Evolutionary conservation across 192 early-diverging fungal species (phyloP), one percentile per base, ranked within the genome.

Genomic region (Entomortierella beljakovae): DNA sequence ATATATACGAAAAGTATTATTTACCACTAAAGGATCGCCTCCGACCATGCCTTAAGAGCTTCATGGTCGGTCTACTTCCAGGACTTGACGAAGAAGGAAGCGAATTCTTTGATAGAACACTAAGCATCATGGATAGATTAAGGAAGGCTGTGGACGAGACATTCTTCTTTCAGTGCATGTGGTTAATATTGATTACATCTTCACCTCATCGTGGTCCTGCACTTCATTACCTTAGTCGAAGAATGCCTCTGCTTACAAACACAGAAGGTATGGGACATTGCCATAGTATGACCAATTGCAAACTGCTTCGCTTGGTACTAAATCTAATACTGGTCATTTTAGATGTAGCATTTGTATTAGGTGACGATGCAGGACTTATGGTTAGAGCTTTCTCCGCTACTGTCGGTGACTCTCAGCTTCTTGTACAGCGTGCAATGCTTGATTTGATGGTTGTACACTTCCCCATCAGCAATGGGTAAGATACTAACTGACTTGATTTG

Each of bases 81-180:
- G 93, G 89, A 7, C 77, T 97, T 5, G 97, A 98, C 61, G 97
- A 97, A 61, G 95, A 96, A 68, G 90, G 90, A 26, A 91, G 87
- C 70, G 96, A 98, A 67, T 91, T 88, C 59, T 93, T 93, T 72
- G 90, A 92, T 49, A 86, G 89, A 59, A 94, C 94, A 31, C 72
- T 84, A 28, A 69, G 58, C 34, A 70, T 79, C 43, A 54, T 79
- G 55, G 93, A 96, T 68, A 73, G 70, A 49, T 57, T 97, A 23
- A 82, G 85, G 22, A 84, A 85, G 25, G 80, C 83, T 6, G 89
- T 94, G n/a, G 95, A 94, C 35, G 74, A 87, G 22, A 71, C 88
- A 1, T 94, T 91, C 77, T 96, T 97, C 82, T 94, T 89, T 63
- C 90, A 92, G 53, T 92, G 92, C 43, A 70, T 97, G 77, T 96